Evolutionary conservation across 768 basidiomycete genomes (phyloP), one percentile per base, ranked within the genome.

Genomic region (Rhizopogon roseolus): DNA sequence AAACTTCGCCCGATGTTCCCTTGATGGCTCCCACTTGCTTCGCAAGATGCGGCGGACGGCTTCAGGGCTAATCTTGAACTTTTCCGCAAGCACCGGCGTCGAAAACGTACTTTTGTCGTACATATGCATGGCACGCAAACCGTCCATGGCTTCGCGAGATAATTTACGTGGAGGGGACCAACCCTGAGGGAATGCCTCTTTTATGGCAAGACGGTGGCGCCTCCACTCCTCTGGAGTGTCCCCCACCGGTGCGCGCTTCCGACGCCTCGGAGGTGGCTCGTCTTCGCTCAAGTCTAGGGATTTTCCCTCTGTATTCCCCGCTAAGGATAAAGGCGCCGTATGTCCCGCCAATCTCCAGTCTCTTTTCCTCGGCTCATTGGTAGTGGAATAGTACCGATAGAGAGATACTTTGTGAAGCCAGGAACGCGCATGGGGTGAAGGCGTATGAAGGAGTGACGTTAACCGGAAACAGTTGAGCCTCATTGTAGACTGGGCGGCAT

Each of bases 161-260:
- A 94, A 65, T 65, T 90, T 90, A 61, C 82, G 84, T 53, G 86
- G 86, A 25, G 92, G 92, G 48, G 76, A 73, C 91, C 91, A 94
- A 42, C 85, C 85, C 9, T 71, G 67, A 27, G 85, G 86, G 63
- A 86, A 88, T 4, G 66, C 61, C 57, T 78, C 72, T 52, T 76
- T 78, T 54, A 88, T 73, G 10, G 69, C 61, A 41, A 71, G 66
- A 41, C 81, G 78, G 67, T 88, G 84, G 19, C 63, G 68, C 55
- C 68, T 70, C 74, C 74, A 76, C 64, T 80, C 72, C 25, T 69
- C 66, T 44, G 84, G 83, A 10, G 70, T 70, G 28, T 65, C 65
- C 32, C 58, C 41, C 39, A 52, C 56, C 39, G 17, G 29, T 19
- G 62, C 58, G 7, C 34, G 55, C 45, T 54, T 59, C 46, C 57